Conservation (phyloP, 75 land plant species). For the Ceratopteris richardii region DNA sequence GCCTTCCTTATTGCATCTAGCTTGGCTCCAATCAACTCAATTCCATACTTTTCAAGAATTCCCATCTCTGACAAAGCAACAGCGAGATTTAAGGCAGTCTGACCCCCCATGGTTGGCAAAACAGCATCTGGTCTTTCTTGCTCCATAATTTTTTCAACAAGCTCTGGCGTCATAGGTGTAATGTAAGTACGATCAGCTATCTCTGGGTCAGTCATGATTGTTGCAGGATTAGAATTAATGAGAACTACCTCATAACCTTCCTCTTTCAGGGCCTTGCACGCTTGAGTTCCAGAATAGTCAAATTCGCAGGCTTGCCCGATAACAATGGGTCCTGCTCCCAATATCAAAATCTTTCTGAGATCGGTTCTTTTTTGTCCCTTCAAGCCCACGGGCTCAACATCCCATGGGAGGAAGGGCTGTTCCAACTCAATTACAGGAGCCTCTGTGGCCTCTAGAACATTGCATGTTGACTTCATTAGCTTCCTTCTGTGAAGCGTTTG, state of each 20-base stretch:
- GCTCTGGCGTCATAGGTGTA: slow-evolving; percentile 91
- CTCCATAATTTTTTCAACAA: slow-evolving; percentile 79
- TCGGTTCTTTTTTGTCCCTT: slow-evolving; percentile 61
- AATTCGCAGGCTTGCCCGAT: slow-evolving; percentile 99
- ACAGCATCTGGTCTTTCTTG: slow-evolving; percentile 94
- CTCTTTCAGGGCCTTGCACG: slow-evolving; percentile 92
- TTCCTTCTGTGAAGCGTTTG: too few species aligned
- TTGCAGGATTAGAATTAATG: slow-evolving; percentile 96
- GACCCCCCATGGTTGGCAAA: slow-evolving; percentile 99
- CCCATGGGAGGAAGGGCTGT: too few species aligned
- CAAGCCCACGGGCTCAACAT: neutral
- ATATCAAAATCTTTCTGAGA: slow-evolving; percentile 84
- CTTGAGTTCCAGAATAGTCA: slow-evolving; percentile 98
- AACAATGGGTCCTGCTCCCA: slow-evolving; percentile 98
- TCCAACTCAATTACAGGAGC: too few species aligned
- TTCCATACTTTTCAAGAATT: slow-evolving; percentile 57
- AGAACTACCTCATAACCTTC: slow-evolving; percentile 93
- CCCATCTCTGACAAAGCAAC: slow-evolving; percentile 88
- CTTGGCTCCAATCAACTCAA: slow-evolving; percentile 91
- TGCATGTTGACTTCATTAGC: too few species aligned
- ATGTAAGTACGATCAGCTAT: slow-evolving; percentile 87
- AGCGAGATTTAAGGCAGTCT: slow-evolving; percentile 93
- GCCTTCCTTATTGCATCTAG: slow-evolving; percentile 88
- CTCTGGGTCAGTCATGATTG: slow-evolving; percentile 99
- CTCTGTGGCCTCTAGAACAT: too few species aligned